These are phyloP conservation scores for Candida parachauliodes DNA, from an alignment of 805 yeast species.

Conservation along the genomic window DNA sequence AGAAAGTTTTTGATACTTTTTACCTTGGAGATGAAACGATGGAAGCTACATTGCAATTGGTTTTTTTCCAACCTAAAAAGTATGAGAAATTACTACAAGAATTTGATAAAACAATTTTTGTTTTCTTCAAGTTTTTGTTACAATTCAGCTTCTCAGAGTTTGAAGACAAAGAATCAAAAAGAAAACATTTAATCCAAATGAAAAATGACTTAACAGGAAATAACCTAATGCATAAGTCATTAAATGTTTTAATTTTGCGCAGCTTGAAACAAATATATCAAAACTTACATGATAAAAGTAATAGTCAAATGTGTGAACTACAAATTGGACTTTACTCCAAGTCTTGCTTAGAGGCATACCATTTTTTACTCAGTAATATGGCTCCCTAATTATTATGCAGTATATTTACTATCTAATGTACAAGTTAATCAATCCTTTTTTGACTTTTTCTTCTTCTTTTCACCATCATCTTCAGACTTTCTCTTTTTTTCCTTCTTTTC, in stretches of 20 bases:
- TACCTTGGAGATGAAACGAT: background rate
- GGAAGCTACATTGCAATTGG: background rate
- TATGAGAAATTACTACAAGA: background rate
- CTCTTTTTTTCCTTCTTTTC: slow-evolving; percentile 58
- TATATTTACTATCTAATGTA: too few species aligned
- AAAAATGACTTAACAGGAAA: background rate
- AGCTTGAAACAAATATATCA: slow-evolving; percentile 1
- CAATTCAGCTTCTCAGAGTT: background rate
- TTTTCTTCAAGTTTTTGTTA: background rate
- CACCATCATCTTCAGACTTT: slow-evolving; percentile 40
- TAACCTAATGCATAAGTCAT: background rate
- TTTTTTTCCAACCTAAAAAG: background rate
- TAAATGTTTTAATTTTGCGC: slow-evolving; percentile 1
- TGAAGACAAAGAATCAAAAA: background rate
- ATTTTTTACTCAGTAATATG: background rate
- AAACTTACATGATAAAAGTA: background rate
- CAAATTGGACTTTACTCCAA: slow-evolving; percentile 1
- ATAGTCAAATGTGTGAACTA: slow-evolving; percentile 1
- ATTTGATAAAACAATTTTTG: slow-evolving; percentile 2
- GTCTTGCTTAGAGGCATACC: background rate
- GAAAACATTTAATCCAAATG: background rate
- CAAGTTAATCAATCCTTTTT: slow-evolving; percentile 20
- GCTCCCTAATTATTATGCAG: too few species aligned
- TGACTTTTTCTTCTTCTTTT: slow-evolving; percentile 51
- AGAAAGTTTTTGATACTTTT: background rate